These are phyloP conservation scores for Oryza coarctata DNA, from an alignment of 176 grass and related monocot genomes.

Conservation along the genomic window DNA sequence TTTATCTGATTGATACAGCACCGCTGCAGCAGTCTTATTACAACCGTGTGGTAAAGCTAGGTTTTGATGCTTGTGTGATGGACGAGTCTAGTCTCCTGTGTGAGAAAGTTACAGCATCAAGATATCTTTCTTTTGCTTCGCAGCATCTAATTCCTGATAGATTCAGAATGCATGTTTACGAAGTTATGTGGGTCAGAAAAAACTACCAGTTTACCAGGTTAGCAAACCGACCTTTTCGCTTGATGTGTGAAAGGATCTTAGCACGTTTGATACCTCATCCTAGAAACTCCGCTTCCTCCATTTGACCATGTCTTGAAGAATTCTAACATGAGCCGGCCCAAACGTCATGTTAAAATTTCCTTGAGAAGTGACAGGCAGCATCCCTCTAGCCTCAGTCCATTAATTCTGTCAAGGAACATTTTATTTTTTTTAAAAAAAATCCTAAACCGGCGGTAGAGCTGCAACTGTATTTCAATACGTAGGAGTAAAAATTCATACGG, in stretches of 20 bases:
- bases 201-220: conserved; percentile 20
- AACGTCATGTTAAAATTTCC: neutral
- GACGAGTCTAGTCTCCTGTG: conserved; percentile 42
- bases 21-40: conserved; percentile 41
- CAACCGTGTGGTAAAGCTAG: conserved; percentile 39
- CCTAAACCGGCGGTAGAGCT: too few species aligned
- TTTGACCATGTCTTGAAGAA: neutral
- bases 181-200: conserved; percentile 17
- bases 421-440: too few species aligned
- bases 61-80: conserved; percentile 63
- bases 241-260: conserved; percentile 3
- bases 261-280: neutral
- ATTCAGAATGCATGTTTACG: conserved; percentile 14
- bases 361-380: neutral
- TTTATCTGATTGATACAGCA: neutral
- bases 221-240: neutral
- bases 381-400: neutral
- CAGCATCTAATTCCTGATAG: conserved; percentile 40
- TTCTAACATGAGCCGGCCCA: neutral
- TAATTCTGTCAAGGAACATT: neutral
- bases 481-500: too few species aligned
- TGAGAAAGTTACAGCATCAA: conserved; percentile 45
- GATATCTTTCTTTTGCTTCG: conserved; percentile 25
- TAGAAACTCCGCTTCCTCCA: neutral
- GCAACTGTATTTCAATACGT: too few species aligned